phyloP scores from a whole-genome alignment of 2,329 filamentous ascomycete genomes.

The Paecilomyces niveus region DNA sequence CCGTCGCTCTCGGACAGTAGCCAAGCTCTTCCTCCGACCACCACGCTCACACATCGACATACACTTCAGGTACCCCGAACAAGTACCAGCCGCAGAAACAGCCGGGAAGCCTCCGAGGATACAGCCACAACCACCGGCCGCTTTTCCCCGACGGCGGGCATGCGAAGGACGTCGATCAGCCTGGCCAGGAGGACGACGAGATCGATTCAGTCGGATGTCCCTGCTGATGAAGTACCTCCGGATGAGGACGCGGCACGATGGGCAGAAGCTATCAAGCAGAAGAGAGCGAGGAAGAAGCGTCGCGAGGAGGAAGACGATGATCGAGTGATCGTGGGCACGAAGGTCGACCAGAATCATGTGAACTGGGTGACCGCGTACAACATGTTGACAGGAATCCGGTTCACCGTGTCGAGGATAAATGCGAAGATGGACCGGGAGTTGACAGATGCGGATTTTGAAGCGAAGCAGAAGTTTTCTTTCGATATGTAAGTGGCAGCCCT shows the following conservation, averaged over 20 bases:
- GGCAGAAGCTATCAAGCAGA: constrained; percentile 89
- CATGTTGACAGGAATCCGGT: constrained; percentile 97
- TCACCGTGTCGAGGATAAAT: constrained; percentile 91
- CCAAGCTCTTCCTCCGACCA: constrained; percentile 46
- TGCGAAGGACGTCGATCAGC: constrained; percentile 74
- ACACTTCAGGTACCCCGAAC: constrained; percentile 79
- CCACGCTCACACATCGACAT: constrained; percentile 70
- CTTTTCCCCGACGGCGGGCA: constrained; percentile 65
- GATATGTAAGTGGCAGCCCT: constrained; percentile 64
- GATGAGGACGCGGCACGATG: constrained; percentile 89
- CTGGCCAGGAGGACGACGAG: constrained; percentile 74
- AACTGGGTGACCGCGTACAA: constrained; percentile 99
- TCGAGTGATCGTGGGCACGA: constrained; percentile 84
- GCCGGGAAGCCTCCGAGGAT: constrained; percentile 63
- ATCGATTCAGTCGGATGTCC: constrained; percentile 76
- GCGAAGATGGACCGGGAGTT: constrained; percentile 90
- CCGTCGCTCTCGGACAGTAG: constrained; percentile 50
- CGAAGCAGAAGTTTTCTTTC: constrained; percentile 96
- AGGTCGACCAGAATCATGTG: constrained; percentile 93
- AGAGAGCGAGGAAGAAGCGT: constrained; percentile 76
- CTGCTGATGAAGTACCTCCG: constrained; percentile 72
- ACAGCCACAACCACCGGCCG: constrained; percentile 65
- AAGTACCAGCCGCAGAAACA: constrained; percentile 49
- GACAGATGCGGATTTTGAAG: constrained; percentile 85
- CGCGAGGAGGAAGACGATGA: constrained; percentile 90